A percentile compares a stretch with the other conserved stretches of the same genome.
phyloP scores from a whole-genome alignment of 345 rosid genomes.

The Cochlearia excelsa region DNA sequence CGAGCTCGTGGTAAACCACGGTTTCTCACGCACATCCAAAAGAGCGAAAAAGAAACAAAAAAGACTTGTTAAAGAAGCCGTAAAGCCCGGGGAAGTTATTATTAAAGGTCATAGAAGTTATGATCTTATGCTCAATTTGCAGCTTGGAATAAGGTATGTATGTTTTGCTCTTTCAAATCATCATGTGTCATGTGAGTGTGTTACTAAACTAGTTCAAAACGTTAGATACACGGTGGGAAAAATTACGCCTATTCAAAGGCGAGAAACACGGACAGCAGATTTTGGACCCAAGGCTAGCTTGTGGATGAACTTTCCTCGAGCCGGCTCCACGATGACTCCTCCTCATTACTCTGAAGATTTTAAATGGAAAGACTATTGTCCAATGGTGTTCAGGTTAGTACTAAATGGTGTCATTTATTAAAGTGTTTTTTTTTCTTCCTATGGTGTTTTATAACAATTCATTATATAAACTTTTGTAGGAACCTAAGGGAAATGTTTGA shows the following conservation, averaged over 20 bases:
- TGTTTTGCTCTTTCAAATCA: slow-evolving; percentile 14
- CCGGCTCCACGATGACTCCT: slow-evolving; percentile 87
- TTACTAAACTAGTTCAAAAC: slow-evolving; percentile 25
- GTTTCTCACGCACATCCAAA: slow-evolving; percentile 68
- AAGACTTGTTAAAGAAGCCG: slow-evolving; percentile 71
- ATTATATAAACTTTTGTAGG: slow-evolving; percentile 41
- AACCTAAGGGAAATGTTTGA: slow-evolving; percentile 97
- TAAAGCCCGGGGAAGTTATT: slow-evolving; percentile 90
- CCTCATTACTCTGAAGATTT: slow-evolving; percentile 91
- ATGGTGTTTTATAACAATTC: slow-evolving; percentile 10
- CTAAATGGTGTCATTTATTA: not conserved
- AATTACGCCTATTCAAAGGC: slow-evolving; percentile 87
- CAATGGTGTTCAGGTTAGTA: slow-evolving; percentile 94
- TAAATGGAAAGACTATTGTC: slow-evolving; percentile 98
- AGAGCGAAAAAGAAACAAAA: slow-evolving; percentile 65
- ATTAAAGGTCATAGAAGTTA: slow-evolving; percentile 96
- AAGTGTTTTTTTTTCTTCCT: not conserved
- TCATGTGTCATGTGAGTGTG: slow-evolving; percentile 14
- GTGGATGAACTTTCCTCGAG: slow-evolving; percentile 94
- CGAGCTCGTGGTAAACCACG: slow-evolving; percentile 69
- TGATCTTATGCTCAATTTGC: slow-evolving; percentile 92
- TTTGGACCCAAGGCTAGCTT: slow-evolving; percentile 95
- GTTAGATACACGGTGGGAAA: slow-evolving; percentile 95
- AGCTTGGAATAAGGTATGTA: slow-evolving; percentile 89
- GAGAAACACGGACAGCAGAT: slow-evolving; percentile 83